A percentile compares a stretch with the other conserved stretches of the same genome.
phyloP scores from a whole-genome alignment of 139 green algal species.

The Coelastrella sp. region DNA sequence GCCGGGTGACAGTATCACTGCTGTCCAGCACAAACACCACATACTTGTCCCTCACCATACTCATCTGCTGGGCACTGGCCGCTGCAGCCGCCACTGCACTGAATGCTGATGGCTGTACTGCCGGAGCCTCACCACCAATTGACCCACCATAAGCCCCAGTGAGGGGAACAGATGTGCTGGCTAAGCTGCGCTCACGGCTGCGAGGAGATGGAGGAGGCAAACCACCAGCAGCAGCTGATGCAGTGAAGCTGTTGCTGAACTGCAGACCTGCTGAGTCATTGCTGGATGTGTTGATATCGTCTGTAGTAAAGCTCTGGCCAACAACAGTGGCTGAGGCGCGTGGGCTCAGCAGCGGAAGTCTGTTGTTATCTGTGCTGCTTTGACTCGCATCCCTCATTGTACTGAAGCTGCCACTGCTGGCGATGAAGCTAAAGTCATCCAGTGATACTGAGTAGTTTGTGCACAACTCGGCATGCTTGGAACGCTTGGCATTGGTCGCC shows the following conservation, averaged over 20 bases:
- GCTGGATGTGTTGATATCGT: not conserved
- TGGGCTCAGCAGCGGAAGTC: constrained; percentile 11
- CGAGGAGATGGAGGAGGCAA: not conserved
- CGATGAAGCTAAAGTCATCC: constrained; percentile 32
- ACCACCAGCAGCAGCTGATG: not conserved
- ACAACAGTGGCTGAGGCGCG: constrained; percentile 1
- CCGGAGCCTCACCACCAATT: not conserved
- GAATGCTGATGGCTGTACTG: not conserved
- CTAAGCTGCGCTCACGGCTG: not conserved
- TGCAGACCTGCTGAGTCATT: too few relatives aligned
- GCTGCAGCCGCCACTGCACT: constrained; percentile 3
- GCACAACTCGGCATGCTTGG: constrained; percentile 15
- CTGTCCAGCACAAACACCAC: constrained; percentile 48
- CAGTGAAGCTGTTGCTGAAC: not conserved
- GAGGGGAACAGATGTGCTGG: constrained; percentile 1
- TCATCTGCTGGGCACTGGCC: not conserved
- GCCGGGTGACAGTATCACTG: constrained; percentile 13
- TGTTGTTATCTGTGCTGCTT: not conserved
- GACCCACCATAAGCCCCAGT: not conserved
- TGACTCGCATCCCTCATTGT: not conserved
- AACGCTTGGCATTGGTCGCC: constrained; percentile 1
- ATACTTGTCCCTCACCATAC: constrained; percentile 42
- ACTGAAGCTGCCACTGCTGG: constrained; percentile 37
- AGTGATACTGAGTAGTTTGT: constrained; percentile 23
- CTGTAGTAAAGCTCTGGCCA: constrained; percentile 36